These are phyloP conservation scores for Pholiota conissans DNA, from an alignment of 768 basidiomycete genomes.

Conservation along the genomic window DNA sequence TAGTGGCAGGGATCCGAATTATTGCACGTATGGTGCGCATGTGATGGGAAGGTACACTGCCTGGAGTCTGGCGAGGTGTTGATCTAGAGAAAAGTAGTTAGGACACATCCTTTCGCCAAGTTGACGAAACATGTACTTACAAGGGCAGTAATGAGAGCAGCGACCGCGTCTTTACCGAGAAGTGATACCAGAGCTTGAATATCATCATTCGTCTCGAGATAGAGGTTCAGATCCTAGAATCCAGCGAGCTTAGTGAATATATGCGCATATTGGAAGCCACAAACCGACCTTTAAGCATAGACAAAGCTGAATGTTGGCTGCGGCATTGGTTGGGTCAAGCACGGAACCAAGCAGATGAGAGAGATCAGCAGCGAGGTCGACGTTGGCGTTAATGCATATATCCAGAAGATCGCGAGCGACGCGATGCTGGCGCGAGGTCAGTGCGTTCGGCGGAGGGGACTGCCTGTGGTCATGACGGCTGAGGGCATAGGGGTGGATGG, in stretches of 20 bases:
- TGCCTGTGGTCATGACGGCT: constrained; percentile 21
- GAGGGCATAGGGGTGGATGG: constrained; percentile 20
- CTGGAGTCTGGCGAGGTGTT: constrained; percentile 28
- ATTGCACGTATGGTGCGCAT: constrained; percentile 32
- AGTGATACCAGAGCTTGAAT: constrained; percentile 25
- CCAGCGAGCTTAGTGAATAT: constrained; percentile 5
- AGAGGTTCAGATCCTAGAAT: constrained; percentile 32
- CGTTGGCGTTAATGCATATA: constrained; percentile 30
- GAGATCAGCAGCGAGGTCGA: constrained; percentile 23
- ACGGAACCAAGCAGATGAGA: constrained; percentile 20
- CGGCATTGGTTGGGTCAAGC: constrained; percentile 20
- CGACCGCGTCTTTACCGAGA: constrained; percentile 25
- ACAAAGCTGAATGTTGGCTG: constrained; percentile 31
- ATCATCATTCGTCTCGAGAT: constrained; percentile 28
- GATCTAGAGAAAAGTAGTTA: constrained; percentile 20
- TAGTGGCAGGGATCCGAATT: constrained; percentile 34
- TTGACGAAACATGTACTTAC: constrained; percentile 15
- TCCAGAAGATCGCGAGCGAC: constrained; percentile 29
- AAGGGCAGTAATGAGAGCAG: constrained; percentile 22
- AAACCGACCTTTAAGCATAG: constrained; percentile 39
- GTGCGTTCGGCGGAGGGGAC: constrained; percentile 12
- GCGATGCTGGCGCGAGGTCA: constrained; percentile 27
- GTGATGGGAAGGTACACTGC: constrained; percentile 32
- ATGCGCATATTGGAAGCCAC: not conserved
- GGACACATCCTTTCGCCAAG: no score